Conservation (phyloP, 305 asterid genomes). For the Lippia alba region DNA sequence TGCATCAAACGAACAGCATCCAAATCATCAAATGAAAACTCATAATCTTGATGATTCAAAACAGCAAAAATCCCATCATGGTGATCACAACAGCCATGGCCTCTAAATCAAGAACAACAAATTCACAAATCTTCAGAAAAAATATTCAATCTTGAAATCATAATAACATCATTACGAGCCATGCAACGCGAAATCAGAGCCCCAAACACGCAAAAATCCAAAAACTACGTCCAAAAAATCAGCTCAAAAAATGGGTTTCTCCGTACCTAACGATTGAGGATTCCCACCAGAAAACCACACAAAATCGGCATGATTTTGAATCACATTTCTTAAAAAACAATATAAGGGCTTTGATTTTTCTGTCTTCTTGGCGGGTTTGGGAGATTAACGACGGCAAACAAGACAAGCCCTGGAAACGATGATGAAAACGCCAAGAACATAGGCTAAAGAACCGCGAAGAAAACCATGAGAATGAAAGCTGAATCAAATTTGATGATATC, state of each 20-base stretch:
- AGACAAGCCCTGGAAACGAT: constrained; percentile 2
- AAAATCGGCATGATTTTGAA: constrained; percentile 15
- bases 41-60: not conserved
- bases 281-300: constrained; percentile 12
- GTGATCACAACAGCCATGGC: not conserved
- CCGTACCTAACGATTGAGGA: constrained; percentile 29
- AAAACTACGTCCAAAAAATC: not conserved
- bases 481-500: not conserved
- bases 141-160: not conserved
- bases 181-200: constrained; percentile 9
- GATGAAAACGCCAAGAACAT: not conserved
- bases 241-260: not conserved
- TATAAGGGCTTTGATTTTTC: constrained; percentile 6
- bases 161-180: not conserved
- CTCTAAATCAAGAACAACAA: not conserved
- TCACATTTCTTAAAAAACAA: constrained; percentile 19
- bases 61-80: not conserved
- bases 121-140: not conserved
- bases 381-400: constrained; percentile 7
- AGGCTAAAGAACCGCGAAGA: not conserved
- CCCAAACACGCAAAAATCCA: not conserved
- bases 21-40: not conserved
- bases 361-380: constrained; percentile 17
- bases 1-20: not conserved
- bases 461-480: not conserved